Percentiles rank a stretch among this genome's conserved stretches.
Conservation (phyloP, 768 basidiomycete genomes). For the Termitomyces sp. region DNA sequence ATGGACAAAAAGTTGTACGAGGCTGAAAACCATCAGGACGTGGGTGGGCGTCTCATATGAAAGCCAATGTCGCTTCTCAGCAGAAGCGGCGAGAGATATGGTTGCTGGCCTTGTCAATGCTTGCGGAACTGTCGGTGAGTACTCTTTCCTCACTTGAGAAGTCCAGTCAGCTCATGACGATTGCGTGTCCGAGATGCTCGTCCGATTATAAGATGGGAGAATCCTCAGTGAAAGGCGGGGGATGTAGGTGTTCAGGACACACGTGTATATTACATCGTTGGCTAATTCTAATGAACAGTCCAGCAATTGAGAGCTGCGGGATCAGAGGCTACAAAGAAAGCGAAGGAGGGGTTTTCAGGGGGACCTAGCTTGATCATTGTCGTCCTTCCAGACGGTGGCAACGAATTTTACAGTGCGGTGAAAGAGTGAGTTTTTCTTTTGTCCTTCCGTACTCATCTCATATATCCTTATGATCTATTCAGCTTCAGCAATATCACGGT, state of each 20-base stretch:
- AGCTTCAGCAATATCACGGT: constrained; percentile 54
- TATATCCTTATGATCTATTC: background rate
- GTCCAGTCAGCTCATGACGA: constrained; percentile 24
- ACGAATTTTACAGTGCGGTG: constrained; percentile 71
- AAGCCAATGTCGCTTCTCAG: constrained; percentile 46
- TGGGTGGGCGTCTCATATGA: constrained; percentile 73
- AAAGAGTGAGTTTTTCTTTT: constrained; percentile 59
- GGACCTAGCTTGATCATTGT: constrained; percentile 61
- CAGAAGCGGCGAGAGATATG: constrained; percentile 41
- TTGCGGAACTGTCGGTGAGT: constrained; percentile 57
- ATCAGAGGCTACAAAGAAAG: constrained; percentile 33
- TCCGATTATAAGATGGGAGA: constrained; percentile 50
- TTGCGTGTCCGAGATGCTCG: constrained; percentile 40
- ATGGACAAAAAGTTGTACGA: constrained; percentile 64
- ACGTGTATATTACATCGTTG: background rate
- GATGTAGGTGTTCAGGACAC: constrained; percentile 20
- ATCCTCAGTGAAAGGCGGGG: constrained; percentile 52
- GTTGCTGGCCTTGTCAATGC: constrained; percentile 44
- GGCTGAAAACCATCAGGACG: constrained; percentile 44
- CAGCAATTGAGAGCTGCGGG: constrained; percentile 52
- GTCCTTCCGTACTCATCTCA: constrained; percentile 11
- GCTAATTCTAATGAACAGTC: background rate
- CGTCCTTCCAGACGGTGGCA: constrained; percentile 66
- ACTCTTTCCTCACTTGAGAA: constrained; percentile 30
- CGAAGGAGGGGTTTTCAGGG: constrained; percentile 23